A percentile compares a stretch with the other conserved stretches of the same genome.
Conservation (phyloP, 2,329 filamentous ascomycete genomes). For the Penicillium freii region DNA sequence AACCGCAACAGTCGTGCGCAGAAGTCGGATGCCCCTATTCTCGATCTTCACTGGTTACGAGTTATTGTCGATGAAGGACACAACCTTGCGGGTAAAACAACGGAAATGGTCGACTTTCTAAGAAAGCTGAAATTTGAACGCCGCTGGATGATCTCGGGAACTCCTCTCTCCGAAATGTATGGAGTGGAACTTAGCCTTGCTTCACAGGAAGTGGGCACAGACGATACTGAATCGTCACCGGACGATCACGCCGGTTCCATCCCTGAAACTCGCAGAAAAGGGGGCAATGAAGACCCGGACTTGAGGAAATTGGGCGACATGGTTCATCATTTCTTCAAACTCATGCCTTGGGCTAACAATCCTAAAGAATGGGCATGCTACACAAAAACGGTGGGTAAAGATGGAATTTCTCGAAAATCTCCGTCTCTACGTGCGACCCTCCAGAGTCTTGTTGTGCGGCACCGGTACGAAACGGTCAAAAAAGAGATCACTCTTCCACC, state of each 20-base stretch:
- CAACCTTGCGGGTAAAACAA: constrained; percentile 67
- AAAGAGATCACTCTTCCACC: constrained; percentile 64
- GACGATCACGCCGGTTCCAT: constrained; percentile 26
- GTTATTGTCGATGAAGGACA: constrained; percentile 93
- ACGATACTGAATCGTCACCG: constrained; percentile 31
- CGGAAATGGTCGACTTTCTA: constrained; percentile 55
- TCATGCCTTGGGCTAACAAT: constrained; percentile 74
- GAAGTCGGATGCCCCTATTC: constrained; percentile 58
- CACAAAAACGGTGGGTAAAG: constrained; percentile 60
- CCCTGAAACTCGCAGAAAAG: constrained; percentile 36
- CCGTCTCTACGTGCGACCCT: constrained; percentile 63
- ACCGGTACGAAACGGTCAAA: constrained; percentile 69
- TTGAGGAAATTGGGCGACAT: constrained; percentile 54
- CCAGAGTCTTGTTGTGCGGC: constrained; percentile 78
- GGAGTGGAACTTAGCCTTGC: constrained; percentile 65
- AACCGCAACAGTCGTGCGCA: constrained; percentile 46
- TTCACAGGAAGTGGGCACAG: constrained; percentile 38
- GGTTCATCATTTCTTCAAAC: constrained; percentile 68
- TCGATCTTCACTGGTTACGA: constrained; percentile 75
- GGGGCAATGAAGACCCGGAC: constrained; percentile 29
- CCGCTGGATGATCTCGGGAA: constrained; percentile 87
- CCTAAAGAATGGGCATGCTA: constrained; percentile 72
- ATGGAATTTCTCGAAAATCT: constrained; percentile 50
- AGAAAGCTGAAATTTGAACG: constrained; percentile 61
- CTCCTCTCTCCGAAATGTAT: constrained; percentile 78